Evolutionary conservation across 345 rosid species (phyloP), one percentile per base, ranked within the genome.

Genomic region (Salix caprea): DNA sequence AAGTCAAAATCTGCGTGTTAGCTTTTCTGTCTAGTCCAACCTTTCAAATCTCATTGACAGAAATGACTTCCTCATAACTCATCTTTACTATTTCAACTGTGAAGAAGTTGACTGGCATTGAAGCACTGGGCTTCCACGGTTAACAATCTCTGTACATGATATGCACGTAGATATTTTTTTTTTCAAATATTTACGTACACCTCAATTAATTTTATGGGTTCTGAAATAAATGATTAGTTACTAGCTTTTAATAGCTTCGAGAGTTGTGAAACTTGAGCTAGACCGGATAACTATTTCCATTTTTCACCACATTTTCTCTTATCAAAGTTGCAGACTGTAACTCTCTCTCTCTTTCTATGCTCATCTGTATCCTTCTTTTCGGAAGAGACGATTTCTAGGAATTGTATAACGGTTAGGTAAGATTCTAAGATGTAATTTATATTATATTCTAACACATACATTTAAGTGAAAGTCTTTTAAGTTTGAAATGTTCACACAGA

Each of bases 371-470:
- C 0, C 52, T 18, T 3, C n/a, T 16, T 28, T 65, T 75, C 78
- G 84, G 79, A 92, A 94, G 97, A 80, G 94, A 91, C 40, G 95
- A 92, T 69, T 91, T 92, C 77, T 94, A 97, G 98, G 94, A 95
- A 70, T 74, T 95, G 88, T 92, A 92, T 65, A 90, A 84, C 83
- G 90, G 30, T n/a, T n/a, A n/a, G n/a, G n/a, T n/a, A 28, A 26
- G 30, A 28, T 1, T 32, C 0, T 28, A 32, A 32, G 34, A 32
- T 32, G 4, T 32, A 26, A 34, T 34, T 34, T 34, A 4, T 34
- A 32, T 32, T 32, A 32, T 4, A 32, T 0, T 32, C 0, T 32
- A 32, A 30, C 32, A 32, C 34, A 32, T 0, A 32, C 5, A 0
- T 4, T 32, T 5, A 32, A 32, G 4, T 32, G 34, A 32, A 34